A percentile compares a stretch with the other conserved stretches of the same genome.
These are phyloP conservation scores for Chrysanthemum lavandulifolium DNA, from an alignment of 129 eudicot species.

Conservation along the genomic window DNA sequence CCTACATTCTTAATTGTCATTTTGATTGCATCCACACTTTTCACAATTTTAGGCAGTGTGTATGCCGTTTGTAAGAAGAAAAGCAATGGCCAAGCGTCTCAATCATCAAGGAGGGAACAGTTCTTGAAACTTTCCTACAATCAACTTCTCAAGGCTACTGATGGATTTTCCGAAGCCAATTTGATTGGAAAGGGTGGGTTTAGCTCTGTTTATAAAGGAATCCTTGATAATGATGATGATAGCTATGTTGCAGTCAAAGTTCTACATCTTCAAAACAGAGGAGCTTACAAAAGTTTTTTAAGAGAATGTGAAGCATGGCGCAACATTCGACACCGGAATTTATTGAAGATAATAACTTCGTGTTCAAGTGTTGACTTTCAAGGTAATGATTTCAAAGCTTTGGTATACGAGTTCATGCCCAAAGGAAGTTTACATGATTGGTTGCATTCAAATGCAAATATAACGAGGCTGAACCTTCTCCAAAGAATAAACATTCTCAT, in stretches of 20 bases:
- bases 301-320: slow-evolving; percentile 26
- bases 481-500: slow-evolving; percentile 22
- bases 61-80: not conserved
- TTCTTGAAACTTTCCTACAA: slow-evolving; percentile 16
- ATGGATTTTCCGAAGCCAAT: slow-evolving; percentile 25
- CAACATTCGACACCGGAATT: not conserved
- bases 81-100: not conserved
- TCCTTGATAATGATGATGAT: slow-evolving; percentile 17
- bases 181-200: slow-evolving; percentile 29
- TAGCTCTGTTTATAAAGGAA: slow-evolving; percentile 17
- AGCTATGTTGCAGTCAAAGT: slow-evolving; percentile 29
- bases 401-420: not conserved
- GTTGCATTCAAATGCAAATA: slow-evolving; percentile 7
- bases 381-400: slow-evolving; percentile 4
- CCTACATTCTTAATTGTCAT: not conserved
- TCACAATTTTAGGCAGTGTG: not conserved
- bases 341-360: not conserved
- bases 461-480: not conserved
- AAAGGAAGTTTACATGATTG: slow-evolving; percentile 16
- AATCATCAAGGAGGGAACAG: not conserved
- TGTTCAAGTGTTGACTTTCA: not conserved
- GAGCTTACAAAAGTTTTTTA: slow-evolving; percentile 23
- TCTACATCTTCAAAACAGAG: slow-evolving; percentile 21
- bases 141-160: slow-evolving; percentile 25
- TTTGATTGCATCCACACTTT: not conserved